phyloP scores from a whole-genome alignment of 2,329 filamentous ascomycete genomes.

The Diaporthe sp. region DNA sequence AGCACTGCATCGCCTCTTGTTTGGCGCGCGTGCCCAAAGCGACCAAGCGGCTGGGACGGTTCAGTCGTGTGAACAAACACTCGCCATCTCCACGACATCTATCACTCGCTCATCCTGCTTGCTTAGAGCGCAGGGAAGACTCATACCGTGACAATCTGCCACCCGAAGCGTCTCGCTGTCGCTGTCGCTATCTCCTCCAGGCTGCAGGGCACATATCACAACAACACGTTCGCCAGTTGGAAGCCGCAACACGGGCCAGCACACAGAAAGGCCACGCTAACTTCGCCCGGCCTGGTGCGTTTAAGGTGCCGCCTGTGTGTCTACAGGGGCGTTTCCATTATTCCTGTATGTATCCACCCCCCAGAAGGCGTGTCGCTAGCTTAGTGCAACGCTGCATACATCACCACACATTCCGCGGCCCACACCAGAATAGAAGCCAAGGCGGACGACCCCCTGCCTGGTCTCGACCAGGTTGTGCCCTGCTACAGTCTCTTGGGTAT shows the following conservation, averaged over 20 bases:
- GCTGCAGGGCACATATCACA: neutral
- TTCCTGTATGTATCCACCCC: neutral
- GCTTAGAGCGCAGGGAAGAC: neutral
- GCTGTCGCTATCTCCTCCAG: neutral
- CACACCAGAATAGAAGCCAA: conserved; percentile 34
- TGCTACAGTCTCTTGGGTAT: conserved; percentile 2
- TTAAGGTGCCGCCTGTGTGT: neutral
- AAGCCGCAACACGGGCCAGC: neutral
- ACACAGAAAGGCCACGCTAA: conserved; percentile 12
- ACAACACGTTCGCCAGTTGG: neutral
- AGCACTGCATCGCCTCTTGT: conserved; percentile 24
- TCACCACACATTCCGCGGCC: conserved; percentile 25
- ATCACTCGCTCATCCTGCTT: neutral
- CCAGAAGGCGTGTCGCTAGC: neutral
- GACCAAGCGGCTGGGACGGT: conserved; percentile 12
- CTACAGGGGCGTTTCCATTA: neutral
- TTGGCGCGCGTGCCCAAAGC: neutral
- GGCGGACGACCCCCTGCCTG: conserved; percentile 28
- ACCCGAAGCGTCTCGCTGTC: neutral
- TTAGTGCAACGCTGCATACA: conserved; percentile 1
- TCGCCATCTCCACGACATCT: neutral
- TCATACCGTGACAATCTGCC: neutral
- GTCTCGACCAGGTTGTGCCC: conserved; percentile 24
- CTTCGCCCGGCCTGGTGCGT: neutral
- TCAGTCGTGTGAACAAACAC: conserved; percentile 19